Base-by-base conservation (phyloP, 768 basidiomycete genomes). In the Amanita molliuscula region DNA sequence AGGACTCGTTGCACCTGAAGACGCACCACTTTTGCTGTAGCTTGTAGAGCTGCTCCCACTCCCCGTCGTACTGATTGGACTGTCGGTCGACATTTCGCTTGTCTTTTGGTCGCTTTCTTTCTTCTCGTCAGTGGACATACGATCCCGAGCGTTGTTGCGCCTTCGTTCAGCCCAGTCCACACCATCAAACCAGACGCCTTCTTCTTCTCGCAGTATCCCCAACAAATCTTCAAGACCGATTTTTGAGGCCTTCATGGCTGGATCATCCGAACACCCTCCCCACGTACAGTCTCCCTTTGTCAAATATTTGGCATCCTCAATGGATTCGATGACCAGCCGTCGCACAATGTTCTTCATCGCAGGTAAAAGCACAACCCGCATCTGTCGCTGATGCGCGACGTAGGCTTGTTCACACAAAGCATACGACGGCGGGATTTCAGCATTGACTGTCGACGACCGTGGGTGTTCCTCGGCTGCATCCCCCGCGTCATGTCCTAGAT, bases 101-200 rank as follows among this genome's bases (percentile, higher is more conserved):
- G 57, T 49, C 63, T 60, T 35, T 57, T 54, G 16, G 50, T 53
- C 54, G 51, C 55, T 54, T 56, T 59, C 61, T 51, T 56, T 55
- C 54, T 61, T 62, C 51, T 56, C 50, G 54, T 62, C 58, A 28
- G 50, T 53, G 55, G 60, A 58, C 20, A 55, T 50, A 40, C 59
- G 58, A 23, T 56, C 45, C 2, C 57, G 59, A 21, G 57, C 65
- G 34, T 69, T 66, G 46, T 78, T 76, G 50, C 66, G 59, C 53
- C 70, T 65, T 48, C 72, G 61, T 59, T 77, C 75, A 4, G 76
- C 58, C 82, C 84, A 86, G 58, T 87, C 82, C 2, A 83, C 70
- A 0, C 84, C 84, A 47, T 86, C 81, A 51, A 78, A 82, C 86
- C 86, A 88, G 2, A 81, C 67, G 0, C 74, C 77, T 41, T 81